Evolutionary conservation across 495 filamentous ascomycete genomes (phyloP).

Genomic region (Chaetomidium leptoderma): DNA sequence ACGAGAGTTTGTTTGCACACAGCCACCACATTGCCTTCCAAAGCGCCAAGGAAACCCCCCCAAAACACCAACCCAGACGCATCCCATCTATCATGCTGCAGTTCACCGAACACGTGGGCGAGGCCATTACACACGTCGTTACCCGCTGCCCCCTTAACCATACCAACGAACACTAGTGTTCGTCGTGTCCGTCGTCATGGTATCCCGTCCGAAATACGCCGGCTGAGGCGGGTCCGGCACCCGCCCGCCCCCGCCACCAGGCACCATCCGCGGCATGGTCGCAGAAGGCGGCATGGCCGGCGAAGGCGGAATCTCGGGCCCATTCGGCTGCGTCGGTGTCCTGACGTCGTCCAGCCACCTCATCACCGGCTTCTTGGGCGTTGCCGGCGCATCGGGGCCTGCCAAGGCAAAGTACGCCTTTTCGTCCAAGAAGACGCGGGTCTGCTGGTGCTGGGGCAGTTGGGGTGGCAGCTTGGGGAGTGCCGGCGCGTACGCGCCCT

Average conservation of each 20-base stretch:
- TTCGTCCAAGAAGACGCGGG: conserved; percentile 17
- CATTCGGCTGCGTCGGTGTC: conserved; percentile 19
- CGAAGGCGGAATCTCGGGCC: conserved; percentile 18
- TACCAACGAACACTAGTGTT: conserved; percentile 15
- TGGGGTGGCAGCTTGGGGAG: not conserved
- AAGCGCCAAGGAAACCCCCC: not conserved
- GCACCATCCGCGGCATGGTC: conserved; percentile 9
- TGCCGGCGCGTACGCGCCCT: conserved; percentile 4
- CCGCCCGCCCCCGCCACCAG: not conserved
- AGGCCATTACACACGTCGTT: not conserved
- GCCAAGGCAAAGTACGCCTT: conserved; percentile 22
- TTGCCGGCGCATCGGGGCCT: conserved; percentile 14
- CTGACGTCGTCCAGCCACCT: conserved; percentile 20
- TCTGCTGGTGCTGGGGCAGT: not conserved
- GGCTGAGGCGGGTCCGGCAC: conserved; percentile 15
- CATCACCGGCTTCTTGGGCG: conserved; percentile 18
- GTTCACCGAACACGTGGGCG: not conserved
- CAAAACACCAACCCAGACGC: not conserved
- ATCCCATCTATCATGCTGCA: not conserved
- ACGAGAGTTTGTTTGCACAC: too few relatives aligned
- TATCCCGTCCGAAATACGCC: conserved; percentile 15
- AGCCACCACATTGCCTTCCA: not conserved
- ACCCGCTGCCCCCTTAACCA: not conserved
- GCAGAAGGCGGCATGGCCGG: conserved; percentile 3
- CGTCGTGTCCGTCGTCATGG: conserved; percentile 24